Conservation (phyloP, 2,329 filamentous ascomycete genomes). For the Graphiopsis chlorocephala region DNA sequence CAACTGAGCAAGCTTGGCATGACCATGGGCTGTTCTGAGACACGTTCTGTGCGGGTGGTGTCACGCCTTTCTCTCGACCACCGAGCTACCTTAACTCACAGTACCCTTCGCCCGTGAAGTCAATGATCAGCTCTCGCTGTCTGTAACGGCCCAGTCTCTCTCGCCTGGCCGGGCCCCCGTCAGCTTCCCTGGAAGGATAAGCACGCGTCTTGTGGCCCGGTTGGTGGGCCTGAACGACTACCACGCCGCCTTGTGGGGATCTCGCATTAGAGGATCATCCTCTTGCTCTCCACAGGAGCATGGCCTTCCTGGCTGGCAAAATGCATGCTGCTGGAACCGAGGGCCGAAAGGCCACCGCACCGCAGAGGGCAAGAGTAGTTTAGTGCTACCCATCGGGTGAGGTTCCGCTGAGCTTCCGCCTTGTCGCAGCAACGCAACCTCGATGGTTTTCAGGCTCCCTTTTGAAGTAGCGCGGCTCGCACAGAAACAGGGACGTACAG, state of each 20-base stretch:
- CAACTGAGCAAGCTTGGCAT: not conserved
- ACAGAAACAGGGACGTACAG: conserved; percentile 3
- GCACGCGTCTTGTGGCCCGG: conserved; percentile 6
- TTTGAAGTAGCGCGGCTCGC: not conserved
- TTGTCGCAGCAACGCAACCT: not conserved
- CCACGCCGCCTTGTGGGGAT: conserved; percentile 7
- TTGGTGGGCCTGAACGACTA: not conserved
- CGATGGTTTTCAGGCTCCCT: not conserved
- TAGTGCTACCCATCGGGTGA: not conserved
- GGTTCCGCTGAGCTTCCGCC: not conserved
- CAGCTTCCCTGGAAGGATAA: not conserved
- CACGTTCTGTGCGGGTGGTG: not conserved
- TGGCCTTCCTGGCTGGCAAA: not conserved
- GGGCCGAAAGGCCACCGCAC: not conserved
- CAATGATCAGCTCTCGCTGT: not conserved
- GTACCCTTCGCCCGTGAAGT: conserved; percentile 4
- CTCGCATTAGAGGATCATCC: conserved; percentile 5
- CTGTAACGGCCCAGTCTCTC: not conserved
- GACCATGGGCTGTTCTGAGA: not conserved
- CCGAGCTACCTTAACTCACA: not conserved
- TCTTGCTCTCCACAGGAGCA: not conserved
- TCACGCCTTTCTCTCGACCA: not conserved
- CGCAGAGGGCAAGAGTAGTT: not conserved
- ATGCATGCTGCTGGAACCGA: not conserved
- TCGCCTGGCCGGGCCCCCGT: not conserved